Conservation (phyloP, 148 eudicot genomes). For the Polygonum maritimum region DNA sequence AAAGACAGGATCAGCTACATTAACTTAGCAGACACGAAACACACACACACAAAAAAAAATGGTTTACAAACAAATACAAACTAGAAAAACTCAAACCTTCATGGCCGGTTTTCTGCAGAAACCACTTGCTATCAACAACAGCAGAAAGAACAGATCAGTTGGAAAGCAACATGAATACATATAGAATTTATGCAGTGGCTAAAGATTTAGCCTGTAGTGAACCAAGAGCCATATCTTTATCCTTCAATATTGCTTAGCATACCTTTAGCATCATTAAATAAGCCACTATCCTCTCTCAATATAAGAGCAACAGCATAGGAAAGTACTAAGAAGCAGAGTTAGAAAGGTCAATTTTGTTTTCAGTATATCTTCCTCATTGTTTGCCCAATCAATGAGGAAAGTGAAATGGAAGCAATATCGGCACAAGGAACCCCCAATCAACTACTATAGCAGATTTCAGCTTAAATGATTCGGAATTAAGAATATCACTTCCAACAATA, state of each 20-base stretch:
- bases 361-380: not conserved
- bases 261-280: not conserved
- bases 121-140: constrained; percentile 70
- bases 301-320: not conserved
- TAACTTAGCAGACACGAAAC: not conserved
- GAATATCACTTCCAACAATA: not conserved
- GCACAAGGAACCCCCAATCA: not conserved
- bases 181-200: not conserved
- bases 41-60: not conserved
- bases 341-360: not conserved
- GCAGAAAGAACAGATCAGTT: constrained; percentile 9
- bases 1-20: not conserved
- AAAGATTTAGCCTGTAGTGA: not conserved
- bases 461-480: not conserved
- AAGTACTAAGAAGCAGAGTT: not conserved
- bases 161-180: not conserved
- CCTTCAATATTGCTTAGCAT: not conserved
- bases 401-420: not conserved
- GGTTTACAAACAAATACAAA: not conserved
- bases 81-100: constrained; percentile 39
- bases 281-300: not conserved
- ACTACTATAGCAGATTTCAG: not conserved
- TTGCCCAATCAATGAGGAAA: not conserved
- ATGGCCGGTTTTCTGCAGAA: constrained; percentile 85
- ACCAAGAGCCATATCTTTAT: not conserved